Evolutionary conservation across 352 stramenopile species (phyloP), one percentile per base, ranked within the genome.

Genomic region (Phytopythium oedochilum): DNA sequence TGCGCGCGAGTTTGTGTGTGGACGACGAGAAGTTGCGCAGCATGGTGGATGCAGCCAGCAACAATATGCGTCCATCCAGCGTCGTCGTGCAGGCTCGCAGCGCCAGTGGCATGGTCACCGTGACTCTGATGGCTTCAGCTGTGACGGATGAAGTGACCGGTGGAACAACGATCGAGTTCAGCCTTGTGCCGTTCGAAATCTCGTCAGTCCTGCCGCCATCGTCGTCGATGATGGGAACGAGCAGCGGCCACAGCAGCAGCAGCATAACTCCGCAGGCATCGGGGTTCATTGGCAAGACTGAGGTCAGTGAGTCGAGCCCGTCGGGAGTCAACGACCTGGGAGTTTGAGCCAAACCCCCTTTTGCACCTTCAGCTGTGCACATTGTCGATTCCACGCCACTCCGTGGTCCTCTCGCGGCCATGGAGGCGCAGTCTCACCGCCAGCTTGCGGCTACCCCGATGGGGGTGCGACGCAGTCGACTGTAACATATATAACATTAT

Each of bases 401-500:
- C n/a, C n/a, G n/a, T n/a, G n/a, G n/a, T n/a, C n/a, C n/a, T n/a
- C n/a, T n/a, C n/a, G n/a, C n/a, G n/a, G n/a, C n/a, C n/a, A n/a
- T n/a, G 23, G 20, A 18, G 20, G 5, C 28, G 29, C 20, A 23
- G 12, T 12, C 20, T 28, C 12, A 40, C 7, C 18, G 22, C 44
- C 49, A 54, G 39, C 57, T 42, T 17, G 36, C 22, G 10, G 36
- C 22, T 22, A 5, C 36, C 5, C 36, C 15, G 36, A 42, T 17
- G 15, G 36, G 17, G 6, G 15, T 8, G 36, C 20, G 36, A 20
- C 17, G 36, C 36, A 42, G 36, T 11, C 36, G 43, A 68, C 40
- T 82, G 69, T 82, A 82, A 73, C 55, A 75, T 83, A 83, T 79
- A 78, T 73, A 63, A 66, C 78, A 82, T 79, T 73, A n/a, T n/a